Base-by-base conservation (phyloP, 495 filamentous ascomycete genomes). In the Mycothermus thermophilus region DNA sequence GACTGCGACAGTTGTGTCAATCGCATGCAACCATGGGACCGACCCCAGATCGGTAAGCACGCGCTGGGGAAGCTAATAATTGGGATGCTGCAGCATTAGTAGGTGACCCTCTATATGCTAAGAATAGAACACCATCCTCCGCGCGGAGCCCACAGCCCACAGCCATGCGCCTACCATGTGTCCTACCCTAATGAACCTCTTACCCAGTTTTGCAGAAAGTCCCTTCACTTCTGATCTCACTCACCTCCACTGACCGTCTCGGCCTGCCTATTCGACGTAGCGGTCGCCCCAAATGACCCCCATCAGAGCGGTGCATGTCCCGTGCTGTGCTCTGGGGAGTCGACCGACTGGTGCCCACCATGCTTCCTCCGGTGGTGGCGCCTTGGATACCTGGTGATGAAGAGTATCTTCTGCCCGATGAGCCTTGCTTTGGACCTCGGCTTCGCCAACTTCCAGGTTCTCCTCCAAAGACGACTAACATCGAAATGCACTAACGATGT, bases 21-120 rank as follows among this genome's bases (percentile, higher is more conserved):
- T 43, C 52, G 54, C 43, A 56, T 50, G 54, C 54, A 51, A 56
- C 54, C 52, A 54, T 58, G 50, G 50, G 38, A 37, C 46, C 27
- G n/a, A n/a, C n/a, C 51, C 49, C 41, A 51, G 50, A 51, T 58
- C 52, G 52, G 50, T 58, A 55, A 55, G 54, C 47, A n/a, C n/a
- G n/a, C n/a, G n/a, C 50, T 51, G 45, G 44, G 26, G 8, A 34
- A 42, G 35, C 41, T 51, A 55, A 56, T 54, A 54, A 54, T 54
- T 51, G 52, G 46, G 43, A 38, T 43, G 46, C 52, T 52, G 52
- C 54, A 55, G 52, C 35, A 53, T 44, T 58, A 58, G 42, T 50
- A 51, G 45, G 45, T 51, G 50, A 50, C 38, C 54, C 43, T 37
- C n/a, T 52, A 55, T 50, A 52, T 56, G 44, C 54, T 55, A 58